phyloP scores from a whole-genome alignment of 2,329 filamentous ascomycete species.

The Samsoniella hepiali region DNA sequence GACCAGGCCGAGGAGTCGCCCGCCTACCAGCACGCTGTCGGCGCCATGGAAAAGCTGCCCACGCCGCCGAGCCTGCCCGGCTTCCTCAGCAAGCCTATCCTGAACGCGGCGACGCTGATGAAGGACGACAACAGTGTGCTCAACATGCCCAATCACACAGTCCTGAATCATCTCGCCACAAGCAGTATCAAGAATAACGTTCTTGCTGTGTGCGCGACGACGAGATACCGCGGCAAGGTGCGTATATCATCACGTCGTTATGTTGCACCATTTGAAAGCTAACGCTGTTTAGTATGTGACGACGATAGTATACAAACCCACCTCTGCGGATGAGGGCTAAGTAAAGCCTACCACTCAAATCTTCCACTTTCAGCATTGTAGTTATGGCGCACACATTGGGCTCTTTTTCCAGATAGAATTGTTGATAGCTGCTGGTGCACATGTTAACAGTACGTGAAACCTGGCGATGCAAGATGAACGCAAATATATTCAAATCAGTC shows the following conservation, averaged over 20 bases:
- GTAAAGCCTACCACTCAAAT: neutral
- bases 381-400: slow-evolving; percentile 7
- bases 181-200: slow-evolving; percentile 98
- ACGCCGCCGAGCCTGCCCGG: slow-evolving; percentile 82
- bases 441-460: neutral
- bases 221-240: slow-evolving; percentile 95
- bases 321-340: slow-evolving; percentile 51
- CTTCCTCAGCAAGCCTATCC: slow-evolving; percentile 89
- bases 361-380: slow-evolving; percentile 4
- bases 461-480: neutral
- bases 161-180: slow-evolving; percentile 92
- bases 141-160: slow-evolving; percentile 95
- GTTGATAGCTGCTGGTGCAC: neutral
- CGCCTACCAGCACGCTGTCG: slow-evolving; percentile 69
- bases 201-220: slow-evolving; percentile 91
- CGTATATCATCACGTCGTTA: slow-evolving; percentile 22
- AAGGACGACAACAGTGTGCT: slow-evolving; percentile 98
- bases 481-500: slow-evolving; percentile 6
- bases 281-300: slow-evolving; percentile 73
- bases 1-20: slow-evolving; percentile 79
- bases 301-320: slow-evolving; percentile 95
- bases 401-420: slow-evolving; percentile 3
- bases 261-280: neutral
- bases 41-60: slow-evolving; percentile 74
- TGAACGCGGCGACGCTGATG: slow-evolving; percentile 86